Percentiles rank a stretch among this genome's conserved stretches.
Evolutionary conservation across 208 protist species (phyloP).

Genomic region (Borovskyia barvae): DNA sequence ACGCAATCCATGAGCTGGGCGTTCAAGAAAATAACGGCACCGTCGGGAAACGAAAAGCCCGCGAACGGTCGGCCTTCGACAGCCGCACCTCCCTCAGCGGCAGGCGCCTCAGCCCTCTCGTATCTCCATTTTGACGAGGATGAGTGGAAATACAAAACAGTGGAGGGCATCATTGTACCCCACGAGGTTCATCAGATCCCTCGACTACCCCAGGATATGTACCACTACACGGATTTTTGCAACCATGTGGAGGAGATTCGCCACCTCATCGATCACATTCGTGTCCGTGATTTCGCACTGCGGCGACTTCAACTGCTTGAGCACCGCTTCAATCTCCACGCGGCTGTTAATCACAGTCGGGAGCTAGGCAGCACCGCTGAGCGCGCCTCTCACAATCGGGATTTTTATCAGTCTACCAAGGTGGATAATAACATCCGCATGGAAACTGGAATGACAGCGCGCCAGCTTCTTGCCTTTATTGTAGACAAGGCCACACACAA

Average conservation of each 20-base stretch:
- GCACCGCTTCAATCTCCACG: constrained; percentile 91
- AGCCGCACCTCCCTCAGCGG: too few relatives aligned
- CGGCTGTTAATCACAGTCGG: constrained; percentile 87
- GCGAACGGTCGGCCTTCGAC: too few relatives aligned
- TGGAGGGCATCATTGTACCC: constrained; percentile 85
- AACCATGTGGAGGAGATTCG: constrained; percentile 76
- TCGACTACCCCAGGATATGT: constrained; percentile 86
- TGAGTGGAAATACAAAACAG: constrained; percentile 91
- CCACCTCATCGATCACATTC: constrained; percentile 49
- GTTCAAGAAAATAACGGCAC: constrained; percentile 31
- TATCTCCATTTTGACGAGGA: constrained; percentile 69
- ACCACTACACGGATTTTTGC: constrained; percentile 82
- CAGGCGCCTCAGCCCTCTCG: not conserved
- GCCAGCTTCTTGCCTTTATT: constrained; percentile 96
- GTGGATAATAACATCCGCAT: constrained; percentile 97
- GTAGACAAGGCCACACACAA: constrained; percentile 91
- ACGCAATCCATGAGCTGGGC: constrained; percentile 38
- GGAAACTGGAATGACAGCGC: constrained; percentile 92
- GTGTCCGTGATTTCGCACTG: constrained; percentile 82
- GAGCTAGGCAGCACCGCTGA: constrained; percentile 76
- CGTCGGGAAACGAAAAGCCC: too few relatives aligned
- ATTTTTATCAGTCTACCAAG: constrained; percentile 95
- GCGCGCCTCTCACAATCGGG: constrained; percentile 85
- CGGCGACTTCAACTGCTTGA: constrained; percentile 90
- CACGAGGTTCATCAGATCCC: constrained; percentile 89